Percentiles rank a stretch among this genome's conserved stretches.
Conservation (phyloP, 257 asterid genomes). For the Galeopsis tetrahit region DNA sequence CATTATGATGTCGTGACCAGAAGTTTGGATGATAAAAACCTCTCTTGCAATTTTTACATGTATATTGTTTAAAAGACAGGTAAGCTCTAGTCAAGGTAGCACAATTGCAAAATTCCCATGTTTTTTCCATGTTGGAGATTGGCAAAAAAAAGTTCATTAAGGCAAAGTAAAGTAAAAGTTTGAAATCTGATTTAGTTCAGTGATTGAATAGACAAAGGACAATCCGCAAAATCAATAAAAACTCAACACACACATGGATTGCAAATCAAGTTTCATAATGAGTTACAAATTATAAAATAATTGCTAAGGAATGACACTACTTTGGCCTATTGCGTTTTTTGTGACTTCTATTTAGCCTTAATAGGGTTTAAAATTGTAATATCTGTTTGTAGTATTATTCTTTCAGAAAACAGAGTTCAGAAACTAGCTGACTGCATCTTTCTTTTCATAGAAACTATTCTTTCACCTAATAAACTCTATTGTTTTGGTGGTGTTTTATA, state of each 20-base stretch:
- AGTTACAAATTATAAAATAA: background rate
- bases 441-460: background rate
- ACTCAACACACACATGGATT: background rate
- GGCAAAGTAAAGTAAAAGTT: conserved; percentile 7
- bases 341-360: background rate
- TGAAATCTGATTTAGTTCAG: background rate
- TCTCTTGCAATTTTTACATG: background rate
- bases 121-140: conserved; percentile 3
- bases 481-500: conserved; percentile 12
- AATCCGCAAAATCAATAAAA: background rate
- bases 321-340: background rate
- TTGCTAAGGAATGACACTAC: background rate
- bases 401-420: background rate
- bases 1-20: background rate
- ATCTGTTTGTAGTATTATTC: background rate
- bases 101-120: background rate
- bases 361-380: background rate
- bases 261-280: background rate
- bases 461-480: background rate
- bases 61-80: background rate
- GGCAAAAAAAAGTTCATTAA: conserved; percentile 10
- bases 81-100: conserved; percentile 3
- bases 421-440: background rate
- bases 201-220: background rate
- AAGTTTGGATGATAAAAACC: conserved; percentile 1